Percentiles rank a stretch among this genome's conserved stretches.
Conservation (phyloP, 345 rosid genomes). For the Eucalyptus leucophloia region DNA sequence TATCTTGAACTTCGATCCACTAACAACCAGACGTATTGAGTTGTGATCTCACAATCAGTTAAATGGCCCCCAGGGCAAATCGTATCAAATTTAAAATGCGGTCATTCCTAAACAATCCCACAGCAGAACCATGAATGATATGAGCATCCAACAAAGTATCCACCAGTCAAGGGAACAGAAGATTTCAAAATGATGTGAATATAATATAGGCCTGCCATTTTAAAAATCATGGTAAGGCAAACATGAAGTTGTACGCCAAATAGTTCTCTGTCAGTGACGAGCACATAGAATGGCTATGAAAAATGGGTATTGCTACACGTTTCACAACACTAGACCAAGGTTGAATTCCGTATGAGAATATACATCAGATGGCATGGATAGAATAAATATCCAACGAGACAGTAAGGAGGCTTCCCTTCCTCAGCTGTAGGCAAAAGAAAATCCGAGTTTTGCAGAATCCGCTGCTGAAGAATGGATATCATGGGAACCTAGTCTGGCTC, state of each 20-base stretch:
- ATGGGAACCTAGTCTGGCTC: conserved; percentile 17
- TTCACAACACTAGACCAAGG: not conserved
- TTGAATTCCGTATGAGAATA: not conserved
- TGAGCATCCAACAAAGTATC: not conserved
- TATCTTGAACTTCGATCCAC: not conserved
- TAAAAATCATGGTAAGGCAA: conserved; percentile 8
- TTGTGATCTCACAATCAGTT: not conserved
- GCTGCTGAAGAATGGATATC: not conserved
- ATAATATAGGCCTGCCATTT: conserved; percentile 11
- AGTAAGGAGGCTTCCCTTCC: not conserved
- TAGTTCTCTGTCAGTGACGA: not conserved
- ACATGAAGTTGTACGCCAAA: not conserved
- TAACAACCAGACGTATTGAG: not conserved
- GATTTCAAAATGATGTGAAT: not conserved
- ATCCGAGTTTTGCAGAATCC: conserved; percentile 6
- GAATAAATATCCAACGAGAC: not conserved
- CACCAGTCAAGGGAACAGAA: not conserved
- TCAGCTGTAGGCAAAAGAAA: conserved; percentile 11
- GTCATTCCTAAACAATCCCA: not conserved
- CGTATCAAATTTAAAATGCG: not conserved
- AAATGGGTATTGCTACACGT: not conserved
- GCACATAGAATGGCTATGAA: conserved; percentile 1
- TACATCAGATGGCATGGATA: not conserved
- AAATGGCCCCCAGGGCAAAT: not conserved
- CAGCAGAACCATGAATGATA: not conserved